Conservation (phyloP, 495 filamentous ascomycete species). For the Neurospora tetraspora region DNA sequence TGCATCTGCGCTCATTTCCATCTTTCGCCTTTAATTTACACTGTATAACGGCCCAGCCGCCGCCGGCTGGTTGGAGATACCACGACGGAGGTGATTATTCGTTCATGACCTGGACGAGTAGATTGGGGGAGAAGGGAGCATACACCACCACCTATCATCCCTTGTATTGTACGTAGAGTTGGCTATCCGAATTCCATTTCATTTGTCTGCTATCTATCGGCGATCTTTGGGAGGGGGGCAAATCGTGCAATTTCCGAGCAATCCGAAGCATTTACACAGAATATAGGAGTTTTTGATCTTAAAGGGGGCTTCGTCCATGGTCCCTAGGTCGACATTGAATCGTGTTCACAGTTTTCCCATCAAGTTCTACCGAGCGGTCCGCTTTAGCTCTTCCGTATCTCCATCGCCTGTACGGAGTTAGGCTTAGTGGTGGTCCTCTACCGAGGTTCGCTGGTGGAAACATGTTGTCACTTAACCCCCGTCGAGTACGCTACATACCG, state of each 20-base stretch:
- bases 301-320: not conserved
- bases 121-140: constrained; percentile 1
- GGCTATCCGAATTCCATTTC: not conserved
- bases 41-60: not conserved
- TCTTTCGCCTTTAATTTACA: not conserved
- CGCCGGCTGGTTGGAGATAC: not conserved
- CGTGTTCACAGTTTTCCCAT: not conserved
- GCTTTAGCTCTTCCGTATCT: not conserved
- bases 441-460: not conserved
- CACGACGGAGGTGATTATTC: not conserved
- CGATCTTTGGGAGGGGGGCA: not conserved
- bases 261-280: not conserved
- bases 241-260: not conserved
- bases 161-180: not conserved
- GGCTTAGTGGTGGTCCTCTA: not conserved
- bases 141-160: not conserved
- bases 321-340: not conserved
- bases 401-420: not conserved
- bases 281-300: not conserved
- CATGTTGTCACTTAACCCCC: not conserved
- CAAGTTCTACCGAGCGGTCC: not conserved
- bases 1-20: not conserved
- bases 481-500: not conserved
- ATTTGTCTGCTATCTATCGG: not conserved
- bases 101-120: constrained; percentile 1